phyloP scores from a whole-genome alignment of 1,139 yeast species.

The Meyerozyma elateridarum region DNA sequence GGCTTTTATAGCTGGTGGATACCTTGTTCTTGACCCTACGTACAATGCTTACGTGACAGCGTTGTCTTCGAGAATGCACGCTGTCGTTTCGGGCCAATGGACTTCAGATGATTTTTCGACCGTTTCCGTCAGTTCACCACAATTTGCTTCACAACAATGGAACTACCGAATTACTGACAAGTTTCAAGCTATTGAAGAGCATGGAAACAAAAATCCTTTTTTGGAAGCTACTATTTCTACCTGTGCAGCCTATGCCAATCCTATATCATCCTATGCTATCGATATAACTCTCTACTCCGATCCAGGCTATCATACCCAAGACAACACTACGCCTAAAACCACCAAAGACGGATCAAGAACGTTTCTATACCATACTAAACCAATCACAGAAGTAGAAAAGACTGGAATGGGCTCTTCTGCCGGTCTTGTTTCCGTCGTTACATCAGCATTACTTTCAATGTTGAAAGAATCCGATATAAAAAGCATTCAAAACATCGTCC shows the following conservation, averaged over 20 bases:
- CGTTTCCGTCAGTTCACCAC: slow-evolving; percentile 67
- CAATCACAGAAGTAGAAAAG: slow-evolving; percentile 74
- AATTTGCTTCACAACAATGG: slow-evolving; percentile 73
- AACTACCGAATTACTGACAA: slow-evolving; percentile 31
- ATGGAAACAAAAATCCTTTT: slow-evolving; percentile 61
- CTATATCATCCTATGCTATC: slow-evolving; percentile 23
- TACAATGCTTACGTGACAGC: slow-evolving; percentile 83
- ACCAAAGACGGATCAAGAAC: slow-evolving; percentile 30
- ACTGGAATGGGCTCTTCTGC: slow-evolving; percentile 98
- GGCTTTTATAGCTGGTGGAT: slow-evolving; percentile 92
- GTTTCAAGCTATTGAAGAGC: slow-evolving; percentile 18
- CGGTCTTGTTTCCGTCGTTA: slow-evolving; percentile 78
- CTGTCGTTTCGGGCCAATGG: slow-evolving; percentile 37
- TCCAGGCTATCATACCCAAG: slow-evolving; percentile 83
- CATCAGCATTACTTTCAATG: slow-evolving; percentile 59
- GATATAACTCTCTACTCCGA: slow-evolving; percentile 72
- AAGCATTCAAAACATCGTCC: slow-evolving; percentile 36
- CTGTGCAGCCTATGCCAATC: slow-evolving; percentile 45
- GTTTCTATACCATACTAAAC: slow-evolving; percentile 56
- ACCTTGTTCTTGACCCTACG: slow-evolving; percentile 74
- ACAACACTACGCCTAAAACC: slow-evolving; percentile 28
- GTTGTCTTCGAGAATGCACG: slow-evolving; percentile 85
- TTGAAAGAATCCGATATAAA: slow-evolving; percentile 23
- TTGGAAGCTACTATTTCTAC: slow-evolving; percentile 57
- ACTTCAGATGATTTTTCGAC: slow-evolving; percentile 13